phyloP scores from a whole-genome alignment of 306 rosid species.

The Ormosia semicastrata region DNA sequence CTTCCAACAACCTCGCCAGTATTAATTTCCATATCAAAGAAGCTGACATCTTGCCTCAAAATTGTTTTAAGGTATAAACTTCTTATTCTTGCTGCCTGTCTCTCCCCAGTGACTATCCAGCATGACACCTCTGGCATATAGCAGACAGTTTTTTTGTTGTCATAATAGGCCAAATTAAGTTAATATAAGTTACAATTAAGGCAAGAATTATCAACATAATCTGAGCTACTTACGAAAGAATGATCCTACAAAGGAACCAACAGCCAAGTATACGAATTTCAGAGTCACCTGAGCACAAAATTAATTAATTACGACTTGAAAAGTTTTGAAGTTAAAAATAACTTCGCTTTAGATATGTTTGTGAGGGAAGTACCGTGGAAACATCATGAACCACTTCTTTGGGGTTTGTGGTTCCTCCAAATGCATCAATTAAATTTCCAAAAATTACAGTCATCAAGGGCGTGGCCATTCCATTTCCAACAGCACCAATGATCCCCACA shows the following conservation, averaged over 20 bases:
- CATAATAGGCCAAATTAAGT: neutral
- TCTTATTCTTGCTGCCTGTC: conserved; percentile 65
- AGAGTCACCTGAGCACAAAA: conserved; percentile 47
- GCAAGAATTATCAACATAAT: neutral
- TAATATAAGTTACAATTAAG: neutral
- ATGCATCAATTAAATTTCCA: conserved; percentile 50
- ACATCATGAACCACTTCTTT: conserved; percentile 33
- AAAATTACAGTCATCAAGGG: conserved; percentile 52
- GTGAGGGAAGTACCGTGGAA: conserved; percentile 47
- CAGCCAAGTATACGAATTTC: conserved; percentile 59
- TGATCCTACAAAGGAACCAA: conserved; percentile 48
- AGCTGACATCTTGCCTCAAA: conserved; percentile 63
- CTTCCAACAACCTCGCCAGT: conserved; percentile 67
- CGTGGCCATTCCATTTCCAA: conserved; percentile 50
- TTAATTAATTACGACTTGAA: neutral
- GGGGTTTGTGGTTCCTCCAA: conserved; percentile 39
- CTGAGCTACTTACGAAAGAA: conserved; percentile 49
- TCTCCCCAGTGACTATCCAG: conserved; percentile 74
- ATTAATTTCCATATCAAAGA: conserved; percentile 58
- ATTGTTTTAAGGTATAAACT: conserved; percentile 60
- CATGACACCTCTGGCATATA: conserved; percentile 54
- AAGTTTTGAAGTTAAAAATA: neutral
- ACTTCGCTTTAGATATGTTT: neutral
- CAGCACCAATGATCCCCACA: conserved; percentile 50
- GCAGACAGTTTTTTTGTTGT: neutral